phyloP scores from a whole-genome alignment of 1,284 basidiomycete species.

The Melampsora larici-populina region DNA sequence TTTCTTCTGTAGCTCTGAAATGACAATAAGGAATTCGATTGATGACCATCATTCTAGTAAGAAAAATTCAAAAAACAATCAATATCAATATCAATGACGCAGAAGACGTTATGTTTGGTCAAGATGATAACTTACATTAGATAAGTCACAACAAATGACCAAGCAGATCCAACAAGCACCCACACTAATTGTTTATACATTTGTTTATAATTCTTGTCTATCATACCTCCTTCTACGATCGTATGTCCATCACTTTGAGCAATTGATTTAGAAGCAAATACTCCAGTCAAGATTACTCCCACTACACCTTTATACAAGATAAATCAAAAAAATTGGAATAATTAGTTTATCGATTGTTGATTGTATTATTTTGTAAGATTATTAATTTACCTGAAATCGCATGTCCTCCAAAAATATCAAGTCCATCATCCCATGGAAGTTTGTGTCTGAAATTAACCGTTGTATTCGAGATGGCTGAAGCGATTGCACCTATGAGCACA shows the following conservation, averaged over 20 bases:
- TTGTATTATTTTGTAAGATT: constrained; percentile 1
- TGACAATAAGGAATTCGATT: constrained; percentile 70
- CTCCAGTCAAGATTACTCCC: constrained; percentile 53
- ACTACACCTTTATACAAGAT: constrained; percentile 50
- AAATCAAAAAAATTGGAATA: constrained; percentile 70
- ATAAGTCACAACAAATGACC: constrained; percentile 60
- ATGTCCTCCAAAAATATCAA: constrained; percentile 56
- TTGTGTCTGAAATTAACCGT: constrained; percentile 70
- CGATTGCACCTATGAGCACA: constrained; percentile 71
- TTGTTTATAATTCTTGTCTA: constrained; percentile 67
- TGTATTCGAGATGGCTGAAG: constrained; percentile 74
- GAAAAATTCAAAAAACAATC: constrained; percentile 21
- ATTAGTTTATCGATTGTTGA: constrained; percentile 35
- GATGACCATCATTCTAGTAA: constrained; percentile 61
- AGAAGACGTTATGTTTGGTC: background rate
- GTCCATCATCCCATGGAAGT: constrained; percentile 71
- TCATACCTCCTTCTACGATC: constrained; percentile 66
- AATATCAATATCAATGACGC: no score
- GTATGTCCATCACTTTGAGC: constrained; percentile 65
- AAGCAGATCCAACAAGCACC: constrained; percentile 65
- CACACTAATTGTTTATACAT: constrained; percentile 81
- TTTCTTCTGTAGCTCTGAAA: constrained; percentile 69
- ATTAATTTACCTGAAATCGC: constrained; percentile 43
- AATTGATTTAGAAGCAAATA: constrained; percentile 77
- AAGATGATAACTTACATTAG: constrained; percentile 56